phyloP scores from a whole-genome alignment of 805 yeast genomes.

The Metschnikowia anglica region DNA sequence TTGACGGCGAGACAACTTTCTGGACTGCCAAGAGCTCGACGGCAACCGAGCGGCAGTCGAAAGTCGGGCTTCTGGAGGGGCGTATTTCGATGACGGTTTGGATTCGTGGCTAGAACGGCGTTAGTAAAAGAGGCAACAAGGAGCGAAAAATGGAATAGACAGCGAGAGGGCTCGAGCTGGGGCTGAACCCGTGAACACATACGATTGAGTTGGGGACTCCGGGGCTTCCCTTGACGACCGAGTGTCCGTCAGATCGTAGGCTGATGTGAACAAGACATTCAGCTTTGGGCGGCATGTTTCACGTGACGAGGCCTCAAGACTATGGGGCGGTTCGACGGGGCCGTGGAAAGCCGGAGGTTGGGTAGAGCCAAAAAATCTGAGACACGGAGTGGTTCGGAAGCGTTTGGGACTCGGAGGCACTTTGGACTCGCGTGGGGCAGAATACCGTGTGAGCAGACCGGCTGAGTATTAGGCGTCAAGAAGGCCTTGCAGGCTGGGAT shows the following conservation, averaged over 20 bases:
- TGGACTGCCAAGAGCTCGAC: slow-evolving; percentile 52
- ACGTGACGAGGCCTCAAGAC: too few relatives aligned
- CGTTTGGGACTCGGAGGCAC: too few relatives aligned
- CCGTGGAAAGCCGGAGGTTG: too few relatives aligned
- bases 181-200: slow-evolving; percentile 14
- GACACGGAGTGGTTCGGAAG: too few relatives aligned
- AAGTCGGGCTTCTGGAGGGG: slow-evolving; percentile 48
- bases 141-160: not conserved
- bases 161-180: not conserved
- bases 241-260: slow-evolving; percentile 51
- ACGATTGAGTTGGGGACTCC: slow-evolving; percentile 58
- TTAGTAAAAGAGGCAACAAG: slow-evolving; percentile 13
- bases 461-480: too few relatives aligned
- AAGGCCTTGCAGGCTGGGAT: too few relatives aligned
- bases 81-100: slow-evolving; percentile 57
- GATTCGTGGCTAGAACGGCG: slow-evolving; percentile 47
- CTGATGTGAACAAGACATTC: slow-evolving; percentile 32
- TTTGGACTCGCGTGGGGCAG: too few relatives aligned
- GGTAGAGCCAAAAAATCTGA: not conserved
- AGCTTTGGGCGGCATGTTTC: slow-evolving; percentile 16
- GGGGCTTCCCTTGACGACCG: slow-evolving; percentile 65
- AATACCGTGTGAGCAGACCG: too few relatives aligned
- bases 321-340: too few relatives aligned
- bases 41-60: slow-evolving; percentile 48
- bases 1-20: slow-evolving; percentile 42